A percentile compares a stretch with the other conserved stretches of the same genome.
phyloP scores from a whole-genome alignment of 768 basidiomycete species.

The Boletellus emodensis region DNA sequence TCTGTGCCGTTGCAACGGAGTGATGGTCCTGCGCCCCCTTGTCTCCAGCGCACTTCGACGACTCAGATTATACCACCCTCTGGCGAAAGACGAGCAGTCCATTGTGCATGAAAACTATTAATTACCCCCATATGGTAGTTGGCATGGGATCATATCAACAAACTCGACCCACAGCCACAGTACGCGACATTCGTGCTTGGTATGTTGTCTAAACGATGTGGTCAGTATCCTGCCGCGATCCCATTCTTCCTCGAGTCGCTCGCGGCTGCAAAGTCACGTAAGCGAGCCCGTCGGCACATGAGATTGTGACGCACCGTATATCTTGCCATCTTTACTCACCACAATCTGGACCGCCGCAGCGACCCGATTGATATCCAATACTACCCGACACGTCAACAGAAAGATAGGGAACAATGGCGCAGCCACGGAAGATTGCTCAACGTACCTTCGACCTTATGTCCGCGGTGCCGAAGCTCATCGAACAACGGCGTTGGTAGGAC shows the following conservation, averaged over 20 bases:
- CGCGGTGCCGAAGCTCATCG: slow-evolving; percentile 50
- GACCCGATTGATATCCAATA: slow-evolving; percentile 64
- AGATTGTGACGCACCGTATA: slow-evolving; percentile 53
- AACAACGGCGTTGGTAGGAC: slow-evolving; percentile 56
- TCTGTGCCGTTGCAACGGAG: no score
- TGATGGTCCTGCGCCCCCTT: no score
- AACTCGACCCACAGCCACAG: no score
- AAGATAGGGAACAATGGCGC: background rate
- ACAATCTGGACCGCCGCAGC: slow-evolving; percentile 76
- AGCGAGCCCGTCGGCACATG: background rate
- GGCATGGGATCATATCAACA: no score
- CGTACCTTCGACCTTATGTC: slow-evolving; percentile 71
- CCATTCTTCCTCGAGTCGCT: slow-evolving; percentile 93
- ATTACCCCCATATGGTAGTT: no score
- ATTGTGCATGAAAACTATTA: no score
- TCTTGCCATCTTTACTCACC: slow-evolving; percentile 42
- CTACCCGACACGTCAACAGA: slow-evolving; percentile 28
- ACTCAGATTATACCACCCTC: no score
- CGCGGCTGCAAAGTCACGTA: slow-evolving; percentile 48
- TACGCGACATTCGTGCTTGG: no score
- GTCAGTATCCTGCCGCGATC: slow-evolving; percentile 80
- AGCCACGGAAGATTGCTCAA: background rate
- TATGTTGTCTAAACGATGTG: no score
- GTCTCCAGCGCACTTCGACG: no score
- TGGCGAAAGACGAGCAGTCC: no score